phyloP scores from a whole-genome alignment of 768 basidiomycete genomes.

The Punctularia strigosozonata region DNA sequence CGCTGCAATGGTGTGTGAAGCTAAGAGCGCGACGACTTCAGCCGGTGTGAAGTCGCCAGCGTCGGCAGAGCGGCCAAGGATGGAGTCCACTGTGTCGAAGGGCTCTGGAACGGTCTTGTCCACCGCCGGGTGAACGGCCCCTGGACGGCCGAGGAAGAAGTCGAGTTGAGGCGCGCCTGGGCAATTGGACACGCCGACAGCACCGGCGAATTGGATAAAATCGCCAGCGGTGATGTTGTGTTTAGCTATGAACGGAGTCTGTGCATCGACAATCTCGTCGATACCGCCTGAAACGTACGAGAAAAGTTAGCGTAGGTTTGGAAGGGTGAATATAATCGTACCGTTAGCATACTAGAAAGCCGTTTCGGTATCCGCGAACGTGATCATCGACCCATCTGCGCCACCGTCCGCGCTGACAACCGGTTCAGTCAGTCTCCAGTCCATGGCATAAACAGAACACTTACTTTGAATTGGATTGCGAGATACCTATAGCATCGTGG shows the following conservation, averaged over 20 bases:
- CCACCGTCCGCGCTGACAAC: constrained; percentile 14
- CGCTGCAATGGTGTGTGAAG: constrained; percentile 16
- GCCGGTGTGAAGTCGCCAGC: constrained; percentile 19
- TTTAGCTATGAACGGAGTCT: constrained; percentile 22
- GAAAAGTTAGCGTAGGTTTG: no score
- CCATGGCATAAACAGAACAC: no score
- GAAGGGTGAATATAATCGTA: no score
- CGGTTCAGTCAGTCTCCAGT: constrained; percentile 12
- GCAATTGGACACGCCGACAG: constrained; percentile 22
- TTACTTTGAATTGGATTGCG: constrained; percentile 11
- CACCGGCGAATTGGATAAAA: constrained; percentile 25
- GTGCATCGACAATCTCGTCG: constrained; percentile 10
- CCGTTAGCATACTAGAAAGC: constrained; percentile 10
- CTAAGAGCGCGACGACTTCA: constrained; percentile 23
- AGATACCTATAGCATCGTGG: constrained; percentile 15
- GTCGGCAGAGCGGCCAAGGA: constrained; percentile 21
- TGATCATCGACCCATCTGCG: constrained; percentile 14
- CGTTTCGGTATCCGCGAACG: constrained; percentile 7
- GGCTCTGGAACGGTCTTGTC: constrained; percentile 24
- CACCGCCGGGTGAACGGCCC: constrained; percentile 15
- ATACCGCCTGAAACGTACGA: no score
- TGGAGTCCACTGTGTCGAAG: constrained; percentile 12
- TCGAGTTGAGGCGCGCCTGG: constrained; percentile 20
- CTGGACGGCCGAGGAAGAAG: constrained; percentile 22
- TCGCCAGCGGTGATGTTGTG: constrained; percentile 31